Base-by-base conservation (phyloP, 2,329 filamentous ascomycete genomes). In the Neobulgaria alba region DNA sequence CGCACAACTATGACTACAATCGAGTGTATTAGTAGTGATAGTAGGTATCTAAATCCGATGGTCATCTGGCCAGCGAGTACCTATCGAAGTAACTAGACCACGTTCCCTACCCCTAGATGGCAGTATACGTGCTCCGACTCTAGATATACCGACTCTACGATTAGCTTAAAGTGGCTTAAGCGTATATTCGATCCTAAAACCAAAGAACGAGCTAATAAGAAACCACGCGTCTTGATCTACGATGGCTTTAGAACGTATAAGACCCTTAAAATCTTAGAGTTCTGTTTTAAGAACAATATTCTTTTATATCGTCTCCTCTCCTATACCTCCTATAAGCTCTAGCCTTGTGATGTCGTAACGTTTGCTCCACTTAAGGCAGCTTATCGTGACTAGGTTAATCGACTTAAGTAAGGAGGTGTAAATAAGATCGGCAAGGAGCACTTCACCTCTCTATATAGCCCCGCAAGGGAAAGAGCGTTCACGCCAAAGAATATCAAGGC, bases 201-300 rank as follows among this genome's bases (percentile, higher is more conserved):
- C 4, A 57, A 51, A 50, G 48, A 39, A 36, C 42, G 38, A 39
- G 60, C 57, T 41, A 49, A 60, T 18, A 29, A 50, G 8, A 59
- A 54, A 41, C 59, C 51, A 45, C 56, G 58, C 1, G 40, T 63
- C 3, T 50, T 63, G 16, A 60, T 63, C 14, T 58, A 43, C 17
- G 53, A 65, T 42, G 50, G 62, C 35, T 61, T 64, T 38, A 50
- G 51, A 12, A 60, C 55, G 14, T 56, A 65, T 38, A 52, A 64
- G 42, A 58, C 57, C 4, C 56, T 60, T 15, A 52, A 64, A 47
- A 35, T 49, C 36, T 43, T 54, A 34, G 38, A 51, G 45, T 58
- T 54, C 34, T 57, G 46, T 46, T 52, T 53, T 29, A 41, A 53
- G 30, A 52, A 57, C 20, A 56, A 55, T 37, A 57, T 55, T n/a